phyloP scores from a whole-genome alignment of 371 early-diverging fungal species.

The Apophysomyces elegans region DNA sequence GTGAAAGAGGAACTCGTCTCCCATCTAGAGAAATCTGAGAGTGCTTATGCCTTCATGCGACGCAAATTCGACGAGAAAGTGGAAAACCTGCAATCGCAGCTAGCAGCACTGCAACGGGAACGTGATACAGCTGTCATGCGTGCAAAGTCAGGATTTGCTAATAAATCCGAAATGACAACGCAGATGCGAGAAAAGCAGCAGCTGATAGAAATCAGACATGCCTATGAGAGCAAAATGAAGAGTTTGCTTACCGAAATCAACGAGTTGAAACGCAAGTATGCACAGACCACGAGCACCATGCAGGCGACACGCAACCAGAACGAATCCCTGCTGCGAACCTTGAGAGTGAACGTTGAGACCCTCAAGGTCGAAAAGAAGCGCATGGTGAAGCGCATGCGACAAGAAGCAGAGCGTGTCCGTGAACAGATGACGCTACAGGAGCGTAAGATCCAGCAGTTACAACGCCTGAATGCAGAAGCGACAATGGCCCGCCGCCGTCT shows the following conservation, averaged over 20 bases:
- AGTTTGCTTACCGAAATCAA: slow-evolving; percentile 69
- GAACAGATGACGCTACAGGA: slow-evolving; percentile 70
- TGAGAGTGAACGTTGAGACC: slow-evolving; percentile 63
- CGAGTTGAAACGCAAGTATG: slow-evolving; percentile 63
- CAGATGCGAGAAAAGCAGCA: slow-evolving; percentile 37
- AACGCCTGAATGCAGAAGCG: slow-evolving; percentile 75
- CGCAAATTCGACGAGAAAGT: slow-evolving; percentile 77
- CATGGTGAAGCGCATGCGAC: slow-evolving; percentile 78
- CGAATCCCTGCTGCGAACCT: slow-evolving; percentile 54
- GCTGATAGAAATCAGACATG: slow-evolving; percentile 35
- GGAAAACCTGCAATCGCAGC: slow-evolving; percentile 55
- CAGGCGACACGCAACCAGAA: slow-evolving; percentile 59
- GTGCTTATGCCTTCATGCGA: slow-evolving; percentile 62
- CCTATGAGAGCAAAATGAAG: slow-evolving; percentile 75
- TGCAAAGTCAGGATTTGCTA: slow-evolving; percentile 22
- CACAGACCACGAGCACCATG: slow-evolving; percentile 58
- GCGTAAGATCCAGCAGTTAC: slow-evolving; percentile 74
- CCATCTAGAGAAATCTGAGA: slow-evolving; percentile 63
- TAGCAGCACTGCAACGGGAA: slow-evolving; percentile 66
- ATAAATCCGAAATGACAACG: slow-evolving; percentile 25
- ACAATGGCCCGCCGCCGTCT: slow-evolving; percentile 68
- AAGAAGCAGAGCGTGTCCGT: slow-evolving; percentile 70
- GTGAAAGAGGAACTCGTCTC: slow-evolving; percentile 67
- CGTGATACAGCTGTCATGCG: slow-evolving; percentile 64
- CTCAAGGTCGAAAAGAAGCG: slow-evolving; percentile 78